A percentile compares a stretch with the other conserved stretches of the same genome.
Conservation (phyloP, 2,329 filamentous ascomycete species). For the Bimuria novae-zelandiae region DNA sequence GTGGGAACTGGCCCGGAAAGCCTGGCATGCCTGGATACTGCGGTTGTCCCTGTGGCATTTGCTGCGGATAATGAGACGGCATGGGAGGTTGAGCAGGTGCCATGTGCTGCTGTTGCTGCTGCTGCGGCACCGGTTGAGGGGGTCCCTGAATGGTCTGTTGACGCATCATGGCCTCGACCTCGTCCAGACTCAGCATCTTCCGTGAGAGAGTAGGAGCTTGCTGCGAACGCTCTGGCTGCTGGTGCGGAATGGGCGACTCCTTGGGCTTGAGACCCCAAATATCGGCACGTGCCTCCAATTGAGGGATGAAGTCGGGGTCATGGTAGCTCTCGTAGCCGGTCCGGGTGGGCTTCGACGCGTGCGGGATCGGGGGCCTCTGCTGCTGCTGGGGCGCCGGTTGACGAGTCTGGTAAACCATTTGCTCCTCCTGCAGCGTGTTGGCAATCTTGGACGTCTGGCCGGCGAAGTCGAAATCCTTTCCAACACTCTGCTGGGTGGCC, state of each 20-base stretch:
- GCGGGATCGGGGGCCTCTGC: conserved; percentile 52
- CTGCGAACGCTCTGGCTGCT: conserved; percentile 30
- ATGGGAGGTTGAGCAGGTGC: conserved; percentile 22
- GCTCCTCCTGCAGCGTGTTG: conserved; percentile 86
- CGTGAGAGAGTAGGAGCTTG: conserved; percentile 51
- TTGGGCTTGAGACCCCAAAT: conserved; percentile 83
- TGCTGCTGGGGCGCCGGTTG: conserved; percentile 61
- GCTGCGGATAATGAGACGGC: conserved; percentile 29
- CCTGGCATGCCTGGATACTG: conserved; percentile 42
- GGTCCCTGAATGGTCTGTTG: conserved; percentile 61
- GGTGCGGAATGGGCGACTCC: conserved; percentile 50
- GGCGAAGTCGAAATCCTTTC: conserved; percentile 97
- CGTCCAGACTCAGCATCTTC: conserved; percentile 94
- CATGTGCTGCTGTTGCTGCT: conserved; percentile 23
- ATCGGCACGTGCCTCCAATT: conserved; percentile 88
- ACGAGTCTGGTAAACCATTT: conserved; percentile 79
- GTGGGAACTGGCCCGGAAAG: conserved; percentile 51
- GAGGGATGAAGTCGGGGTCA: conserved; percentile 80
- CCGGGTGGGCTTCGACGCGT: conserved; percentile 64
- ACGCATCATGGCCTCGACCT: conserved; percentile 93
- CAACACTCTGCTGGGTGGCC: conserved; percentile 61
- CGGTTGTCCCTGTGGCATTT: conserved; percentile 34
- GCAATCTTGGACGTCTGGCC: conserved; percentile 88
- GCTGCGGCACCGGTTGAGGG: conserved; percentile 37
- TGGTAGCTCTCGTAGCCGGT: conserved; percentile 93